Conservation (phyloP, 768 basidiomycete genomes). For the Naganishia onofrii region DNA sequence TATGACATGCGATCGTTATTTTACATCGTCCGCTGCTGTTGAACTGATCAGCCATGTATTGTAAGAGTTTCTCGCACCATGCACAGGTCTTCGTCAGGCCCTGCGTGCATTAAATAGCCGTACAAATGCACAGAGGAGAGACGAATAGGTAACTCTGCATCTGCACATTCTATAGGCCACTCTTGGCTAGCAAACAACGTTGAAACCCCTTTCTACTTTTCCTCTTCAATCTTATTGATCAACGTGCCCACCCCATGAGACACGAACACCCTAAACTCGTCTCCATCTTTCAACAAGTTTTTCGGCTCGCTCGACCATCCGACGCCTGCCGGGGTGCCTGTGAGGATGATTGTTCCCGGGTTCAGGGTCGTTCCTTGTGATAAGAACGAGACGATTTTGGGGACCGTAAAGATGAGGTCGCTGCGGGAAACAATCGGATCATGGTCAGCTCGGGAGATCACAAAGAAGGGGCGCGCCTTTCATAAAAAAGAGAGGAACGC, state of each 20-base stretch:
- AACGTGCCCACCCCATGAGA: conserved; percentile 74
- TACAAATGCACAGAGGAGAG: too few relatives aligned
- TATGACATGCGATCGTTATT: too few relatives aligned
- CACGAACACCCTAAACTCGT: conserved; percentile 59
- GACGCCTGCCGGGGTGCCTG: conserved; percentile 46
- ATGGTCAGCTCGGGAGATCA: background rate
- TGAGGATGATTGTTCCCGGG: conserved; percentile 52
- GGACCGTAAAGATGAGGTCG: conserved; percentile 75
- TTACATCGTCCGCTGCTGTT: too few relatives aligned
- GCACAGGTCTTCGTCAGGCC: too few relatives aligned
- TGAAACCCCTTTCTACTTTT: conserved; percentile 47
- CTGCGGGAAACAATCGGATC: conserved; percentile 52
- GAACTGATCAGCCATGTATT: too few relatives aligned
- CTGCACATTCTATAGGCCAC: too few relatives aligned
- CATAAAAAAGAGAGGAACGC: conserved; percentile 43
- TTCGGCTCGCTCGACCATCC: conserved; percentile 39
- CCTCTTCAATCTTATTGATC: conserved; percentile 74
- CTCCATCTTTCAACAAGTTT: conserved; percentile 38
- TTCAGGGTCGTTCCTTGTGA: conserved; percentile 53
- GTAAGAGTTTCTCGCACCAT: too few relatives aligned
- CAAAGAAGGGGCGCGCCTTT: too few relatives aligned
- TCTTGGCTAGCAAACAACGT: too few relatives aligned
- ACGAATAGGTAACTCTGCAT: too few relatives aligned
- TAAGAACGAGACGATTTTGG: conserved; percentile 59
- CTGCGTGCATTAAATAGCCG: too few relatives aligned